Conservation (phyloP, 495 filamentous ascomycete genomes). For the Hypoxylon subgilvum region DNA sequence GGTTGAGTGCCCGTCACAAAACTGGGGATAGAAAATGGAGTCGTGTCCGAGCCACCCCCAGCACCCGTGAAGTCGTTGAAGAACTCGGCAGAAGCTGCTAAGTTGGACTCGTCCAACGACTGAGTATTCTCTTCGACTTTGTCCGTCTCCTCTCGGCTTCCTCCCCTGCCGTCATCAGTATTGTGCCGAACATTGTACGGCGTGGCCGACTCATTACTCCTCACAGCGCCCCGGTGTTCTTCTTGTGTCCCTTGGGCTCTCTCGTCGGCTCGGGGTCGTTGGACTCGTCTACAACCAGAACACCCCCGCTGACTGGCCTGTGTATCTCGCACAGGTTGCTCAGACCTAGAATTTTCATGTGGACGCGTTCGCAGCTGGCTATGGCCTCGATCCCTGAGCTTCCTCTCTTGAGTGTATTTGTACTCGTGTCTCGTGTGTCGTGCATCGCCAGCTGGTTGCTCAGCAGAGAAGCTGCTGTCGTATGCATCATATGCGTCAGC, state of each 20-base stretch:
- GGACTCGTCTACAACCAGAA: constrained; percentile 83
- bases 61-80: constrained; percentile 23
- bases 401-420: constrained; percentile 34
- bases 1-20: constrained; percentile 30
- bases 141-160: not conserved
- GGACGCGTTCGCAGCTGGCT: constrained; percentile 74
- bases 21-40: constrained; percentile 7
- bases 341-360: constrained; percentile 80
- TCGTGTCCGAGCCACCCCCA: constrained; percentile 12
- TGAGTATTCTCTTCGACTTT: not conserved
- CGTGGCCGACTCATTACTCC: constrained; percentile 56
- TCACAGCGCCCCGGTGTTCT: constrained; percentile 70
- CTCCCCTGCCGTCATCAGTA: constrained; percentile 7
- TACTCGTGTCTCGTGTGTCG: constrained; percentile 4
- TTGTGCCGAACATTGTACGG: not conserved
- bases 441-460: not conserved
- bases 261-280: constrained; percentile 83
- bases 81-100: constrained; percentile 32
- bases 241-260: constrained; percentile 78
- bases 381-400: constrained; percentile 57
- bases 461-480: not conserved
- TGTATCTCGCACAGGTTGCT: constrained; percentile 70
- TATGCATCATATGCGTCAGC: too few relatives aligned
- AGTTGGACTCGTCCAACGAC: constrained; percentile 7
- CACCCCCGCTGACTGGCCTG: constrained; percentile 78